Conservation (phyloP, 2,329 filamentous ascomycete species). For the Colletotrichum scovillei region DNA sequence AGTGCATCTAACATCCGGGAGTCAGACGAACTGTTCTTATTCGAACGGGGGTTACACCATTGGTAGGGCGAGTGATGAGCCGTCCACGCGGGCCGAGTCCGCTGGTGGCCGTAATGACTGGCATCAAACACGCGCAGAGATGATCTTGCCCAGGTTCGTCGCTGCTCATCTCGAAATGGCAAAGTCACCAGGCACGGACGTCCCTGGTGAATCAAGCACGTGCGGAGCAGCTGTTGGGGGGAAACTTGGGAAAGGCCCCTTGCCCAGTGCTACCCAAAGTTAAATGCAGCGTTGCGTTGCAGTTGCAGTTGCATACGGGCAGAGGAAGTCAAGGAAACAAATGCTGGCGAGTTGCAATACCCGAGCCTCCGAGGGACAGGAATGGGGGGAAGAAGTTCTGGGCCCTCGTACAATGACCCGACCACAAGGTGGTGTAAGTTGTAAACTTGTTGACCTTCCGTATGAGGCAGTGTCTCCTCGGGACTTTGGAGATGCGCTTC, state of each 20-base stretch:
- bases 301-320: conserved; percentile 9
- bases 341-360: background rate
- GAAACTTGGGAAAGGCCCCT: background rate
- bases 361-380: background rate
- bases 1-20: conserved; percentile 3
- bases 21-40: conserved; percentile 11
- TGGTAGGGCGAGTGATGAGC: background rate
- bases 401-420: background rate
- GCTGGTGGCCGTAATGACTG: conserved; percentile 16
- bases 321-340: background rate
- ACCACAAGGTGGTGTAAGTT: background rate
- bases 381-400: background rate
- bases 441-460: background rate
- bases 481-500: background rate
- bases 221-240: conserved; percentile 14
- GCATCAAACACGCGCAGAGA: conserved; percentile 13
- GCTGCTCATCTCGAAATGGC: conserved; percentile 5
- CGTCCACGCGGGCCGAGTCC: conserved; percentile 22
- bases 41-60: background rate
- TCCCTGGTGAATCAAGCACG: conserved; percentile 21
- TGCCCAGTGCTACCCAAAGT: conserved; percentile 14
- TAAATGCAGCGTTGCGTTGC: conserved; percentile 9
- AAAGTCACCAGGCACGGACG: conserved; percentile 21
- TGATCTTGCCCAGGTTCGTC: conserved; percentile 29
- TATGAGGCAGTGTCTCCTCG: background rate